A percentile compares a stretch with the other conserved stretches of the same genome.
Evolutionary conservation across 2,329 filamentous ascomycete genomes (phyloP).

Genomic region (Trichoderma cornu-damae): DNA sequence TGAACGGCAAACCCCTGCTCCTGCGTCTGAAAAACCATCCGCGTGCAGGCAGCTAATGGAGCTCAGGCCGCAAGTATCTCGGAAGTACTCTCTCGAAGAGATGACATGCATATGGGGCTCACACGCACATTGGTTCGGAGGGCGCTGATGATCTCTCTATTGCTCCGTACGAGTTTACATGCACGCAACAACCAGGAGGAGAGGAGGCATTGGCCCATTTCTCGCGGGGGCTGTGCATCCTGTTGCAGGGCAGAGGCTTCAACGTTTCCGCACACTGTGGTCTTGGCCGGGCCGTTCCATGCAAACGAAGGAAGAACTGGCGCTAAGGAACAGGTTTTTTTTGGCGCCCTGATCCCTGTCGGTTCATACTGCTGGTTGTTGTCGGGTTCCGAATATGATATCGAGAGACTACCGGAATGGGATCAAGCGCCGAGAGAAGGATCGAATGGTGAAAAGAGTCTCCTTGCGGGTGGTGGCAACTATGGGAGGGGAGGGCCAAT

Average conservation of each 20-base stretch:
- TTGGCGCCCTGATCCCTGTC: not conserved
- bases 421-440: not conserved
- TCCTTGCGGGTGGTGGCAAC: not conserved
- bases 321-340: not conserved
- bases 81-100: slow-evolving; percentile 6
- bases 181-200: not conserved
- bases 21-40: not conserved
- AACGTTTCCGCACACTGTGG: slow-evolving; percentile 10
- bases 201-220: not conserved
- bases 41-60: not conserved
- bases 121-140: not conserved
- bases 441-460: not conserved
- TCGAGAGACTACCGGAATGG: not conserved
- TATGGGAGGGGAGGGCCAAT: not conserved
- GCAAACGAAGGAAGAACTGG: not conserved
- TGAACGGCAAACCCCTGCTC: not conserved
- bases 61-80: not conserved
- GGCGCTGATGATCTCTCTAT: not conserved
- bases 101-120: slow-evolving; percentile 10
- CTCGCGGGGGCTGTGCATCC: slow-evolving; percentile 6
- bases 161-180: not conserved
- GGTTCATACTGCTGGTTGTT: not conserved
- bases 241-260: slow-evolving; percentile 1
- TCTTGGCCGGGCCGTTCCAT: slow-evolving; percentile 8
- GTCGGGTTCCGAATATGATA: not conserved